Evolutionary conservation across 179 eudicot species (phyloP), one percentile per base, ranked within the genome.

Genomic region (Beta macrorhiza): DNA sequence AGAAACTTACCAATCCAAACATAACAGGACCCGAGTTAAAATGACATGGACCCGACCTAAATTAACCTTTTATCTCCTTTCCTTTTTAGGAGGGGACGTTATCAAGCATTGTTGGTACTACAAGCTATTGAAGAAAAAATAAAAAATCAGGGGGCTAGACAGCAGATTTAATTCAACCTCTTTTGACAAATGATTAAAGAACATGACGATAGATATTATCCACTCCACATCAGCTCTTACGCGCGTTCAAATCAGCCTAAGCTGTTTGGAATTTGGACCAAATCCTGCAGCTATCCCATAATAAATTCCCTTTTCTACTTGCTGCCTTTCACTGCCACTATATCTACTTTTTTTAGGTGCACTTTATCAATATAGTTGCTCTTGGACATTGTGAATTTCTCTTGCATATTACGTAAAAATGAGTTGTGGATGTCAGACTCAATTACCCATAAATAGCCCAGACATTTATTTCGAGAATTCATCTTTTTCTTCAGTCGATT

Each of bases 351-450:
- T 17, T 0, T 37, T 45, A 17, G 4, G 2, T 29, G 3, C 17
- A 20, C 1, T 45, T 70, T 17, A 14, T 13, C 22, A 2, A 2
- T 25, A 25, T 25, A 25, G 25, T 25, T 25, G 42, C 42, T 37
- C 42, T 37, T 37, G 42, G 20, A 10, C 13, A 53, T 69, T 42
- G 17, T 53, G 32, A 7, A 44, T 8, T 10, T 68, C 16, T 15
- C 49, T 53, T 4, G 2, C 37, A 51, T 76, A 20, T 0, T 45
- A 9, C 6, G 11, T 67, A 25, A 53, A 73, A 45, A 87, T 82
- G 84, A 79, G 83, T 44, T 59, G 76, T 78, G 85, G 55, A 56
- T 64, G 58, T 80, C 78, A 72, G 37, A 74, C 81, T 42, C 81
- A 76, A 63, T 63, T 78, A 20, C 42, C 72, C 25, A 8, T 76